Evolutionary conservation across 129 eudicot genomes (phyloP), one percentile per base, ranked within the genome.

Genomic region (Tanacetum coccineum): DNA sequence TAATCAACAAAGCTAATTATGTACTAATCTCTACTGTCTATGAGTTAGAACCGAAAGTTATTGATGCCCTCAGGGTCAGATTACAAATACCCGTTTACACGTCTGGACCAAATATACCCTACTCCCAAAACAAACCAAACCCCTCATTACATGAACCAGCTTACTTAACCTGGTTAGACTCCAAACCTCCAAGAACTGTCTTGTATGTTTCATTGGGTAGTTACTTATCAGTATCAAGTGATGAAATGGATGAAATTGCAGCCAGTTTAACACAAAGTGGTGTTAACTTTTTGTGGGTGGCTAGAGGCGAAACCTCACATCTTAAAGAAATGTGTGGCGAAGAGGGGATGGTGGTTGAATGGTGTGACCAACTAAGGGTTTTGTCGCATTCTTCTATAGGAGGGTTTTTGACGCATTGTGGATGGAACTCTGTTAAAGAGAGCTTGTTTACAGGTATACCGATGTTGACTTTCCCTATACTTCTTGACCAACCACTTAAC

Each of bases 391-490:
- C 83, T 30, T 70, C 81, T 1, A 19, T 82, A 0, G 93, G 88
- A 3, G 93, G 88, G 4, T 80, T 82, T 73, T 83, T 73, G 85
- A 64, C 85, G 4, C 87, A 82, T 13, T 85, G 92, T 45, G 87
- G 92, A 15, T 82, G 92, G 92, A 86, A 86, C 36, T 86, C 92
- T 1, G 82, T 83, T 1, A 79, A 77, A 40, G 92, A 85, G 50
- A 58, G 71, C 19, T 57, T 70, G 13, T 82, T 73, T 56, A 63
- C 85, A 0, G 92, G 88, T 2, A 32, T 77, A 13, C 88, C 92
- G 0, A 67, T 86, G 79, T 77, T 86, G 20, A 74, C 85, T 28
- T 71, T 77, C 4, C 87, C 92, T 1, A 7, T 82, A 45, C 0
- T 58, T 7, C 44, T 78, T 72, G 92, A 86, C 51, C 92, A 86